Conservation (phyloP, 1,139 yeast species). For the Protomyces macrosporus region DNA sequence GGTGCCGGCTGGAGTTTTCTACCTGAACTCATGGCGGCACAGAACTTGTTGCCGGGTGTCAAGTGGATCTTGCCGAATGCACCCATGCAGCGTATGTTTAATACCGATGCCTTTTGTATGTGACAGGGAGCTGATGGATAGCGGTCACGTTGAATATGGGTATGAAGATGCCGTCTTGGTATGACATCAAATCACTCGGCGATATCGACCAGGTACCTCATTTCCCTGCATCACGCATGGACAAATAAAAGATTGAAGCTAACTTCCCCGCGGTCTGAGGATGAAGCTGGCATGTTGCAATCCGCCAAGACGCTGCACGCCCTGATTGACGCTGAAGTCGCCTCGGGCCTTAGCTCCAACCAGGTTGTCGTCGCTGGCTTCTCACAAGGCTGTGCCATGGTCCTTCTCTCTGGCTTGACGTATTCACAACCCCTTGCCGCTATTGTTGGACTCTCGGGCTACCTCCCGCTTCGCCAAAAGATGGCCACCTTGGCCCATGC, state of each 20-base stretch:
- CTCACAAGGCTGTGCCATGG: conserved; percentile 9
- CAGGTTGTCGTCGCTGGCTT: conserved; percentile 43
- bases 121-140: background rate
- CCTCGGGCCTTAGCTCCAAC: conserved; percentile 59
- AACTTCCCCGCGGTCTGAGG: conserved; percentile 39
- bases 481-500: conserved; percentile 37
- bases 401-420: conserved; percentile 39
- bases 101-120: conserved; percentile 47
- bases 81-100: conserved; percentile 45
- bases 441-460: conserved; percentile 71
- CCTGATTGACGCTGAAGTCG: conserved; percentile 59
- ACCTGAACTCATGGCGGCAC: conserved; percentile 41
- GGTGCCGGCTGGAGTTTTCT: conserved; percentile 88
- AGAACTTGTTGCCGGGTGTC: conserved; percentile 50
- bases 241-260: background rate
- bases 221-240: background rate
- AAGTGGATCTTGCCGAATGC: conserved; percentile 87
- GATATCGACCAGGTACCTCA: conserved; percentile 38
- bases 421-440: conserved; percentile 70
- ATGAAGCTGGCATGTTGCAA: conserved; percentile 57
- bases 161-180: conserved; percentile 76
- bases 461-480: conserved; percentile 52
- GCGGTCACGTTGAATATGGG: conserved; percentile 49
- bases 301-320: conserved; percentile 51
- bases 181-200: conserved; percentile 62